Conservation (phyloP, 2,329 filamentous ascomycete genomes). For the Arthroderma sp. region DNA sequence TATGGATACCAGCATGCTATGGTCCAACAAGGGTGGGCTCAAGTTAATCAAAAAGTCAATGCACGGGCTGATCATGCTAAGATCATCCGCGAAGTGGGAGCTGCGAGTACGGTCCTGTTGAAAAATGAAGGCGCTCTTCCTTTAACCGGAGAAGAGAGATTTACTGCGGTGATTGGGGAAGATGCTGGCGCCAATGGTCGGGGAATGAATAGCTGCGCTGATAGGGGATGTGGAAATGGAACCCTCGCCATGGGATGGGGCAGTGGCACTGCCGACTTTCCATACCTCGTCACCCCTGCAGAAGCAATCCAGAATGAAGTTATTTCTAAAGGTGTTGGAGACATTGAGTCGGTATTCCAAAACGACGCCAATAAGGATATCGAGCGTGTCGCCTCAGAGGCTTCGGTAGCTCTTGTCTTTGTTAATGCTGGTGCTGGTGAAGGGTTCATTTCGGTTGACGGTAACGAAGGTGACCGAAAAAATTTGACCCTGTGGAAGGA, state of each 20-base stretch:
- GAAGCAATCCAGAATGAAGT: conserved; percentile 54
- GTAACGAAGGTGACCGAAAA: conserved; percentile 76
- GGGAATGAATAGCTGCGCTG: conserved; percentile 66
- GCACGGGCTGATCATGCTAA: conserved; percentile 62
- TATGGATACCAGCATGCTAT: conserved; percentile 55
- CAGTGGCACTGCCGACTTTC: conserved; percentile 47
- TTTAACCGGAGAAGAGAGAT: conserved; percentile 58
- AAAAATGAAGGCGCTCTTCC: conserved; percentile 73
- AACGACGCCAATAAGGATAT: conserved; percentile 44
- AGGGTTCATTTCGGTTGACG: conserved; percentile 70
- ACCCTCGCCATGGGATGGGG: conserved; percentile 53
- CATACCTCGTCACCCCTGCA: conserved; percentile 49
- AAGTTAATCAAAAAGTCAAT: conserved; percentile 70
- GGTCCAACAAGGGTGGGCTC: conserved; percentile 47
- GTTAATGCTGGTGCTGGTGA: conserved; percentile 80
- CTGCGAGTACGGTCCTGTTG: conserved; percentile 71
- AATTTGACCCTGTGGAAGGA: conserved; percentile 83
- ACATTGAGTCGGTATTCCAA: conserved; percentile 47
- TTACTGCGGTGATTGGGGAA: conserved; percentile 65
- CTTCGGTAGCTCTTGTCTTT: conserved; percentile 61
- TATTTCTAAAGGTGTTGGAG: conserved; percentile 48
- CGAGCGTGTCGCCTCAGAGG: conserved; percentile 36
- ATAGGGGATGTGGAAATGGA: conserved; percentile 50
- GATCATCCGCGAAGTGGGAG: conserved; percentile 62
- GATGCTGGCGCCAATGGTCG: conserved; percentile 63